These are phyloP conservation scores for Ampelomyces quisqualis DNA, from an alignment of 2,329 filamentous ascomycete genomes.

Conservation along the genomic window DNA sequence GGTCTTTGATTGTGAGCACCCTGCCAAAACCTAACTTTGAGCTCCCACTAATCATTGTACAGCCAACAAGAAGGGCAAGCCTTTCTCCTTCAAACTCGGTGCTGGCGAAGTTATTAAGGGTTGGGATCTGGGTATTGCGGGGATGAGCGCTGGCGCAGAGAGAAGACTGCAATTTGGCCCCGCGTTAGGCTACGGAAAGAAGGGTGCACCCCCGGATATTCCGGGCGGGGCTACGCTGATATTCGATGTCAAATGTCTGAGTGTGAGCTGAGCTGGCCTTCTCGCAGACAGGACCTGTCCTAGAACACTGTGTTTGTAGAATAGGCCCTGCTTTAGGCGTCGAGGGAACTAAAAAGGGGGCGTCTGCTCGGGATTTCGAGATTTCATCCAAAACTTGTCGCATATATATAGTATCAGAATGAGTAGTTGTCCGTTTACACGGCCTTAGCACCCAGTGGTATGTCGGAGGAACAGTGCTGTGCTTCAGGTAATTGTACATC, in stretches of 20 bases:
- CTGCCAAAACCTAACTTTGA: background rate
- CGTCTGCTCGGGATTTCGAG: background rate
- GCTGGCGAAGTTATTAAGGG: constrained; percentile 97
- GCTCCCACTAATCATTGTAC: constrained; percentile 24
- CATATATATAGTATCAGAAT: too few relatives aligned
- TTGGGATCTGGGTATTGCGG: constrained; percentile 91
- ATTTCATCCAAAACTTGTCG: too few relatives aligned
- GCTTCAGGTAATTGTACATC: too few relatives aligned
- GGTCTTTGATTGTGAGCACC: constrained; percentile 81
- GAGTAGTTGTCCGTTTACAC: too few relatives aligned
- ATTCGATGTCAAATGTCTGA: constrained; percentile 70
- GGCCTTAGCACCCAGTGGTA: too few relatives aligned
- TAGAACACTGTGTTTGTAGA: constrained; percentile 7
- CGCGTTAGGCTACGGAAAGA: constrained; percentile 84
- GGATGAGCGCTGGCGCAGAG: constrained; percentile 93
- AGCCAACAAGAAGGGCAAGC: constrained; percentile 99
- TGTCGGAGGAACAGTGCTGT: too few relatives aligned
- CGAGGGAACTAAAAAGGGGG: too few relatives aligned
- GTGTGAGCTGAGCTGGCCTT: constrained; percentile 49
- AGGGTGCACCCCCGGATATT: constrained; percentile 72
- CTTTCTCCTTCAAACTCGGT: constrained; percentile 93
- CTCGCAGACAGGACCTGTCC: too few relatives aligned
- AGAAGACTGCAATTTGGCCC: constrained; percentile 88
- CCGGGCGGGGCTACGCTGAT: constrained; percentile 86
- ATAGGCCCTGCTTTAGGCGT: background rate